Evolutionary conservation across 2,329 filamentous ascomycete species (phyloP), one percentile per base, ranked within the genome.

Genomic region (Colletotrichum sp.): DNA sequence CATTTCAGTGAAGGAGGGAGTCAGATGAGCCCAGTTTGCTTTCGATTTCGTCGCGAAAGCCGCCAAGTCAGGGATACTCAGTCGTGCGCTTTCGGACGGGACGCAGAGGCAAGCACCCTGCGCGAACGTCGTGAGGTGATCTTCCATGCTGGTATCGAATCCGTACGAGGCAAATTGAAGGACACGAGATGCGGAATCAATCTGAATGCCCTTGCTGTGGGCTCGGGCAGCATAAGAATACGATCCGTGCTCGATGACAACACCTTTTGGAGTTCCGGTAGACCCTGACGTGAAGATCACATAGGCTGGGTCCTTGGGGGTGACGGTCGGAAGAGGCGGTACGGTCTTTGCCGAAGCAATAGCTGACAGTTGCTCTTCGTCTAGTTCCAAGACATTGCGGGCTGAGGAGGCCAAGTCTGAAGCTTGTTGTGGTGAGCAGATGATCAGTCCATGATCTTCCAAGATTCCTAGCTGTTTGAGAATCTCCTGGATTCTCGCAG

Each of bases 61-160:
- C 1, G 63, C 58, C 4, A 75, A 32, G 71, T 91, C 86, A 2
- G n/a, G 55, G 3, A 62, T 26, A 68, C 87, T 86, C 58, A 88
- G 79, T 14, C 89, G 82, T 69, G 90, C 87, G 5, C 86, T 80
- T 3, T 88, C 83, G 9, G 87, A 86, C 0, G 92, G 90, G 0
- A 93, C 85, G 74, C 91, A 93, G 12, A 93, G 85, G 70, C 89
- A 92, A 0, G 89, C 91, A n/a, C 92, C 92, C n/a, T 86, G 82
- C 12, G 89, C 83, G 7, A 93, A 82, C 0, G 89, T 86, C 1
- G 87, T 86, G 10, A 91, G 82, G 1, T 89, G 87, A 74, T 92
- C 90, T 0, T 87, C 80, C 2, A 92, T 82, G 21, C 86, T 87
- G 6, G 88, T 85, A 58, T 92, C 89, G 30, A 90, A 90, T 2